Conservation (phyloP, 2,329 filamentous ascomycete species). For the Phoma herbarum region DNA sequence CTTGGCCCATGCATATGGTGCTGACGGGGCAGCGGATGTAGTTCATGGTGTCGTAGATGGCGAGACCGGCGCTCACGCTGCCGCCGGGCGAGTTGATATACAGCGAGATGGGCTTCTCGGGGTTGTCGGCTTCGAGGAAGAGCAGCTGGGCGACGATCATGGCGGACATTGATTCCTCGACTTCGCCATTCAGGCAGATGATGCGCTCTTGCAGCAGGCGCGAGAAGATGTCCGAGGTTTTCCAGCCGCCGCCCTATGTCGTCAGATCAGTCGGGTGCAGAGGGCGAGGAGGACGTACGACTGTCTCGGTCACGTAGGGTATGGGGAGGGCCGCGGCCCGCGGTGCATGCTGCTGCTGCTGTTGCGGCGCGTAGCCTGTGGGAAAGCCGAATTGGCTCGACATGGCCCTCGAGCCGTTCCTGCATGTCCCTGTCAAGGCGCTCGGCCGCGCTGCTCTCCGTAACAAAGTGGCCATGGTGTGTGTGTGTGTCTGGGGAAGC, state of each 20-base stretch:
- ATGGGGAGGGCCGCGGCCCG: constrained; percentile 56
- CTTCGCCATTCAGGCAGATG: constrained; percentile 88
- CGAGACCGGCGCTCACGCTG: constrained; percentile 82
- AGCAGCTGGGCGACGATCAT: constrained; percentile 94
- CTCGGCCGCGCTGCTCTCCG: constrained; percentile 35
- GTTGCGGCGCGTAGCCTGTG: constrained; percentile 25
- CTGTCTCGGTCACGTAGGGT: constrained; percentile 61
- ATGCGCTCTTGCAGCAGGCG: constrained; percentile 78
- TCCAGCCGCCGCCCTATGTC: constrained; percentile 59
- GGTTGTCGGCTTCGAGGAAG: constrained; percentile 96
- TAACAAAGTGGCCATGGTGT: constrained; percentile 47
- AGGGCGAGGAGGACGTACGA: constrained; percentile 45
- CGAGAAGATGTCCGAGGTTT: constrained; percentile 60
- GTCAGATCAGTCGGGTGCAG: constrained; percentile 37
- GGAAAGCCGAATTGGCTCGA: constrained; percentile 40
- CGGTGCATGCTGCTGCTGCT: constrained; percentile 32
- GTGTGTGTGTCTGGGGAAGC: constrained; percentile 14
- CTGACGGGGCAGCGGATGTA: constrained; percentile 94
- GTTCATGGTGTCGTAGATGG: constrained; percentile 98
- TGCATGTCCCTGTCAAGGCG: constrained; percentile 17
- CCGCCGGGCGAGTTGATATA: constrained; percentile 98
- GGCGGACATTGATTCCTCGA: constrained; percentile 91
- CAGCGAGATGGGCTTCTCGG: constrained; percentile 92
- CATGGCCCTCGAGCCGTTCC: constrained; percentile 33
- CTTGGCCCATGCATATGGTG: constrained; percentile 93